phyloP scores from a whole-genome alignment of 192 early-diverging fungal genomes.

The Backusella westeae region DNA sequence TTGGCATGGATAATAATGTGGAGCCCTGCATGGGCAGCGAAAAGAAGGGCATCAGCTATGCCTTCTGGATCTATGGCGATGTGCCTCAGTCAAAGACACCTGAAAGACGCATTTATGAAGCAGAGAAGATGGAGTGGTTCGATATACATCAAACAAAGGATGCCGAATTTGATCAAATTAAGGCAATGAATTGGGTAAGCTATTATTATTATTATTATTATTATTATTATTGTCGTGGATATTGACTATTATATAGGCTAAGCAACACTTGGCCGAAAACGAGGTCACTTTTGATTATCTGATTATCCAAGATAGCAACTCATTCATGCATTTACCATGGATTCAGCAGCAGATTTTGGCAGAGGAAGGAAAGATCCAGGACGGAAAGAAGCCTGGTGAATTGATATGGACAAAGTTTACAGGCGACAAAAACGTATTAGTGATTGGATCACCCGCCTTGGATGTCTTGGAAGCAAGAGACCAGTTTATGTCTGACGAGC shows the following conservation, averaged over 20 bases:
- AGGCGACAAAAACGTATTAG: constrained; percentile 20
- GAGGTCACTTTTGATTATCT: constrained; percentile 44
- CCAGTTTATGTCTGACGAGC: constrained; percentile 8
- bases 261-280: not conserved
- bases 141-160: constrained; percentile 35
- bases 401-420: not conserved
- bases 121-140: constrained; percentile 54
- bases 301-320: constrained; percentile 33
- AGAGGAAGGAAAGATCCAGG: not conserved
- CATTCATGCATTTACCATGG: constrained; percentile 33
- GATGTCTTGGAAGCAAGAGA: constrained; percentile 20
- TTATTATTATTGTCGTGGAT: not conserved
- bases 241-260: constrained; percentile 17
- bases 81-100: constrained; percentile 27
- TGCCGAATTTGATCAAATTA: constrained; percentile 12
- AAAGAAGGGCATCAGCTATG: constrained; percentile 35
- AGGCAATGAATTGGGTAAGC: constrained; percentile 30
- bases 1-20: constrained; percentile 53
- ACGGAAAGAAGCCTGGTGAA: not conserved
- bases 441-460: constrained; percentile 34
- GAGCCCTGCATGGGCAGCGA: constrained; percentile 48
- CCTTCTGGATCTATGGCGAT: constrained; percentile 45
- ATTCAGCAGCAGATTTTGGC: constrained; percentile 23
- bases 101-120: constrained; percentile 34
- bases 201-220: not conserved